These are phyloP conservation scores for Solanum paucissectum DNA, from an alignment of 257 asterid species.

Conservation along the genomic window DNA sequence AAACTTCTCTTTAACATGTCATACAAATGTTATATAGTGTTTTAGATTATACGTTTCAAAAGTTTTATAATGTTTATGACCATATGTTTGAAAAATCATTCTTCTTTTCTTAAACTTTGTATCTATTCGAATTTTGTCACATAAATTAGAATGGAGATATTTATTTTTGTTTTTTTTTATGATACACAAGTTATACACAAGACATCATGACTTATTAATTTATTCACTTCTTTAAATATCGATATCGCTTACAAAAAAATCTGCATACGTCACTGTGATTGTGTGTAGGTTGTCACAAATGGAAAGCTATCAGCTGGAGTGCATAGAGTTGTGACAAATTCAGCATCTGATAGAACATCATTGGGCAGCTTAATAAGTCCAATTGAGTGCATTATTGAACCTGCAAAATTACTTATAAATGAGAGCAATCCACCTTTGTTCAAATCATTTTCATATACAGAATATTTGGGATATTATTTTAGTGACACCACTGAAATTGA, in stretches of 20 bases:
- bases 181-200: background rate
- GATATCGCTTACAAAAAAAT: background rate
- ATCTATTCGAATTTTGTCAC: background rate
- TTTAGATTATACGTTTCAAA: background rate
- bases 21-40: background rate
- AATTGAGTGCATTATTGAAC: background rate
- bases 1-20: background rate
- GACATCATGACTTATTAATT: background rate
- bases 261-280: background rate
- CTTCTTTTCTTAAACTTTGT: rapidly evolving
- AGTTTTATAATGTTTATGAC: background rate
- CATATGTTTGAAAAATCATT: background rate
- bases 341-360: background rate
- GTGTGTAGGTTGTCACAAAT: background rate
- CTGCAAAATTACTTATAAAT: background rate
- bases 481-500: background rate
- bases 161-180: background rate
- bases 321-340: slow-evolving; percentile 4
- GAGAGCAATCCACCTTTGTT: background rate
- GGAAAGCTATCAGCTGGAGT: background rate
- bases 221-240: too few species aligned
- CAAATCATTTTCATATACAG: background rate
- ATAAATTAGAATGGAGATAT: background rate
- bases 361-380: background rate
- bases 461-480: background rate